Evolutionary conservation across 495 filamentous ascomycete species (phyloP).

Genomic region (Tetracladium setigerum): DNA sequence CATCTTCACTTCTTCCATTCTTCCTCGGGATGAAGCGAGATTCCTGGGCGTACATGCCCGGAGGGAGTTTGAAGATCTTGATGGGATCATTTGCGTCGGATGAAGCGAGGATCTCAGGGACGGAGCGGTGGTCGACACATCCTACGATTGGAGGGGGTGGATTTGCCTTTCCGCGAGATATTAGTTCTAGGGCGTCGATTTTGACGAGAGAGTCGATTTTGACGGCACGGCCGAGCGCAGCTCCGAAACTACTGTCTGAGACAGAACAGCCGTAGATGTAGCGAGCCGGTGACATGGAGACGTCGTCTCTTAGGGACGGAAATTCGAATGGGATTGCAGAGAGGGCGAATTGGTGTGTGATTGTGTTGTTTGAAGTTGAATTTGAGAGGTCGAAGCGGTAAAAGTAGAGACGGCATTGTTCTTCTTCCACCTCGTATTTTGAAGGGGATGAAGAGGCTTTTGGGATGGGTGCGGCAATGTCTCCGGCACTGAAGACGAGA

Average conservation of each 20-base stretch:
- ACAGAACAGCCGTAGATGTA: constrained; percentile 53
- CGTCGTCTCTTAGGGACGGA: constrained; percentile 40
- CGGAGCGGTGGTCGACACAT: constrained; percentile 43
- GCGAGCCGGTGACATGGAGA: constrained; percentile 43
- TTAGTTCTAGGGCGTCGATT: constrained; percentile 40
- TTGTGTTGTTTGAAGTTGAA: constrained; percentile 19
- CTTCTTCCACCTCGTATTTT: constrained; percentile 36
- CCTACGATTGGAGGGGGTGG: constrained; percentile 42
- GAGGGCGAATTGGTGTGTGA: constrained; percentile 54
- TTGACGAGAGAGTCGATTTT: constrained; percentile 59
- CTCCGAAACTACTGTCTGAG: constrained; percentile 37
- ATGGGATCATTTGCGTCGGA: constrained; percentile 43
- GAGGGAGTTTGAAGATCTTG: constrained; percentile 47
- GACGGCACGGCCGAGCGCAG: constrained; percentile 43
- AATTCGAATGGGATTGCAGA: constrained; percentile 57
- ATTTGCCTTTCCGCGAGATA: constrained; percentile 19
- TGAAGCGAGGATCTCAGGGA: constrained; percentile 33
- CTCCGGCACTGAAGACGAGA: constrained; percentile 50
- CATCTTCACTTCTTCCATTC: constrained; percentile 24
- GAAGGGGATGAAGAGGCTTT: constrained; percentile 21
- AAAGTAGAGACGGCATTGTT: constrained; percentile 60
- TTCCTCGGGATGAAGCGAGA: constrained; percentile 49
- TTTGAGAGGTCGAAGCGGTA: constrained; percentile 43
- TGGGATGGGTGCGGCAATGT: constrained; percentile 36
- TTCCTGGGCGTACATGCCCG: constrained; percentile 55